These are phyloP conservation scores for Picea sitchensis DNA, from an alignment of 75 land plant genomes.

Conservation along the genomic window DNA sequence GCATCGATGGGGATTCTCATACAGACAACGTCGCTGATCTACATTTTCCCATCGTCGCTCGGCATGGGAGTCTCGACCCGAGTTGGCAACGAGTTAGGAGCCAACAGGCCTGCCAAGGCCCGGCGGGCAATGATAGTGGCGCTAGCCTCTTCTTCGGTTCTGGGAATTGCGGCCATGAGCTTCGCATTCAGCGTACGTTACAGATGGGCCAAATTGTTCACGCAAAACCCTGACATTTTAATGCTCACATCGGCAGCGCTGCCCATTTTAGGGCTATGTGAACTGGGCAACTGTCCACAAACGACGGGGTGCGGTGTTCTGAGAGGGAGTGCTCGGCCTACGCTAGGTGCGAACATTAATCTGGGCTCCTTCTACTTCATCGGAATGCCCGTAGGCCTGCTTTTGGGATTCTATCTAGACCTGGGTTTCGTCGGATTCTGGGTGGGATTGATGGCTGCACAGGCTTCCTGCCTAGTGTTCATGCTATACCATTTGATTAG, in stretches of 20 bases:
- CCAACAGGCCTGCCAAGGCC: constrained; percentile 41
- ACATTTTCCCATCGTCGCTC: constrained; percentile 63
- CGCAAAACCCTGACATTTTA: constrained; percentile 37
- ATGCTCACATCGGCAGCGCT: constrained; percentile 45
- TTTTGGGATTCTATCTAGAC: constrained; percentile 34
- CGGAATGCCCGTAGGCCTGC: constrained; percentile 69
- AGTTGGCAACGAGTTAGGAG: constrained; percentile 78
- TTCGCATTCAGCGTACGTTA: constrained; percentile 47
- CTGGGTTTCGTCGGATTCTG: constrained; percentile 68
- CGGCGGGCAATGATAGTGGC: constrained; percentile 36
- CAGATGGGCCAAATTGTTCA: constrained; percentile 58
- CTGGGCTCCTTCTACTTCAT: constrained; percentile 67
- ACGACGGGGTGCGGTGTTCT: constrained; percentile 76
- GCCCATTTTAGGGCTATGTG: constrained; percentile 74
- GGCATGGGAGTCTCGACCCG: constrained; percentile 68
- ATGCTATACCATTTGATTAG: constrained; percentile 47
- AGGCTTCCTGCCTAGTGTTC: constrained; percentile 55
- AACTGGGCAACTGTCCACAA: constrained; percentile 83
- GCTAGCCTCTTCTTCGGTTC: constrained; percentile 21
- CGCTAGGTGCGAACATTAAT: constrained; percentile 57
- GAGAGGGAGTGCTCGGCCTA: constrained; percentile 61
- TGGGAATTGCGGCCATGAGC: constrained; percentile 45
- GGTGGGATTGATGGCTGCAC: constrained; percentile 70
- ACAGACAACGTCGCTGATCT: constrained; percentile 65
- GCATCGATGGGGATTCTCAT: constrained; percentile 76